These are phyloP conservation scores for Closterium sp. DNA, from an alignment of 139 green algal species.

Conservation along the genomic window DNA sequence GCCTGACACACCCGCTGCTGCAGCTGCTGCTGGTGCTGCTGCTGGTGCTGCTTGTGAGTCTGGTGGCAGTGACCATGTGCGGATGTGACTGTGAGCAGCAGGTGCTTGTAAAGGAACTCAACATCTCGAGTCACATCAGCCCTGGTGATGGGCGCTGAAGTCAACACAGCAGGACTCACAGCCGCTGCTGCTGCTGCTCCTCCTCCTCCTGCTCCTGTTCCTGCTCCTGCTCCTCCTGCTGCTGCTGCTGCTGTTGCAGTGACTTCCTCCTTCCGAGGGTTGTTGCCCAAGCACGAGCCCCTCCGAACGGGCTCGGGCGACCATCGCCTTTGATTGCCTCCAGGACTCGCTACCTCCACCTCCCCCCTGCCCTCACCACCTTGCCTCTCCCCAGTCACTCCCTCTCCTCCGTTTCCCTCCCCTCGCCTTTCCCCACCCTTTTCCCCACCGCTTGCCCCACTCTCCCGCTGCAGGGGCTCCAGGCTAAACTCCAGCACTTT, in stretches of 20 bases:
- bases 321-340: not conserved
- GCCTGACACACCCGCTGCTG: not conserved
- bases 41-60: not conserved
- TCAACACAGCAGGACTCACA: not conserved
- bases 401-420: not conserved
- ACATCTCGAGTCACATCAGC: not conserved
- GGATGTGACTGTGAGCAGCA: not conserved
- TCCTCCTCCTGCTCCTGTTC: not conserved
- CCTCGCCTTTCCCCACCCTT: not conserved
- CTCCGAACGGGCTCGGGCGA: not conserved
- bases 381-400: not conserved
- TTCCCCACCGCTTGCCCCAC: not conserved
- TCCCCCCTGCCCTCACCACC: not conserved
- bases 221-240: not conserved
- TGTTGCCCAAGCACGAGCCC: not conserved
- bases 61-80: conserved; percentile 3
- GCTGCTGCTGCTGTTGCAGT: not conserved
- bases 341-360: not conserved
- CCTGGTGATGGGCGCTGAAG: not conserved
- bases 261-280: not conserved
- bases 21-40: not conserved
- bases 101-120: not conserved
- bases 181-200: not conserved
- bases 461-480: conserved; percentile 20
- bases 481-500: conserved; percentile 56